Evolutionary conservation across 2,329 filamentous ascomycete genomes (phyloP).

Genomic region (Trichoderma asperellum): DNA sequence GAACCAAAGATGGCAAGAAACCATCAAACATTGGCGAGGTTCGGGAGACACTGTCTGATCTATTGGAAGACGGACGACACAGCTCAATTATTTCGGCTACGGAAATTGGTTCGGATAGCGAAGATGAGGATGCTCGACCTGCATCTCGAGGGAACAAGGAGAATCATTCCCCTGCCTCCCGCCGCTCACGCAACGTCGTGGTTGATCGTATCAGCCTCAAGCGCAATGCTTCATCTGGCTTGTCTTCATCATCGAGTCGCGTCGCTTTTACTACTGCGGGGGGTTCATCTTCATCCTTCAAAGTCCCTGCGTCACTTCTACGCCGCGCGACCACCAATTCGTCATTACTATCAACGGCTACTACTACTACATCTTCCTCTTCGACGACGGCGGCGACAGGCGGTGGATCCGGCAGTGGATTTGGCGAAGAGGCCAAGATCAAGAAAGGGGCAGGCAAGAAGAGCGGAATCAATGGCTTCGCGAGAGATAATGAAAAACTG

Average conservation of each 20-base stretch:
- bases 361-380: conserved; percentile 34
- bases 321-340: conserved; percentile 74
- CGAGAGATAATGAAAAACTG: conserved; percentile 60
- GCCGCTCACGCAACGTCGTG: conserved; percentile 50
- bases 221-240: conserved; percentile 52
- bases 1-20: conserved; percentile 65
- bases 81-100: conserved; percentile 54
- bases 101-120: conserved; percentile 43
- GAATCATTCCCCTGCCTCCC: conserved; percentile 47
- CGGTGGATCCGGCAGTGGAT: conserved; percentile 43
- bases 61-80: conserved; percentile 69
- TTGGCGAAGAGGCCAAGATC: conserved; percentile 57
- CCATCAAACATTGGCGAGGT: conserved; percentile 80
- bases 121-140: conserved; percentile 45
- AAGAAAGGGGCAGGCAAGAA: conserved; percentile 64
- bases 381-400: conserved; percentile 41
- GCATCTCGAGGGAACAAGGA: conserved; percentile 52
- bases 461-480: conserved; percentile 64
- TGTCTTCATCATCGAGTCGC: conserved; percentile 43
- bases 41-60: conserved; percentile 78
- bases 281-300: conserved; percentile 55
- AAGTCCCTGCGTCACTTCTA: conserved; percentile 71
- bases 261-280: conserved; percentile 61
- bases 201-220: conserved; percentile 77
- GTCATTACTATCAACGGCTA: conserved; percentile 46